Base-by-base conservation (phyloP, 345 rosid species). In the Abelmoschus esculentus region DNA sequence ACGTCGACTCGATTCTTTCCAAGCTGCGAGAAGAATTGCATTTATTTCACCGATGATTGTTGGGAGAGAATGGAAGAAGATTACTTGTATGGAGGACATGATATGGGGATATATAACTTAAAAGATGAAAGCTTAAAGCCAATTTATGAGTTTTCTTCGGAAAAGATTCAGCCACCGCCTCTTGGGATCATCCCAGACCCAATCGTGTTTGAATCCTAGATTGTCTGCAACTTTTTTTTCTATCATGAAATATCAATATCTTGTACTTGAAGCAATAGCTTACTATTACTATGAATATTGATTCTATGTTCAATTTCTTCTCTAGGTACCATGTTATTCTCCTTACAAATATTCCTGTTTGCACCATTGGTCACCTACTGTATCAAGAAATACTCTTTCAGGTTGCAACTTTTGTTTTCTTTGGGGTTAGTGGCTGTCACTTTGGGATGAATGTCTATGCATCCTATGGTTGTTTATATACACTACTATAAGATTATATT, bases 351-450 rank as follows among this genome's bases (percentile, higher is more conserved):
- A 66, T 91, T 95, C 74, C 87, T 91, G 42, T 95, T 91, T 66
- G 96, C 99, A 4, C 99, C 98, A 28, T 79, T 90, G 13, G 84
- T 90, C 56, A 83, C 89, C 28, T 85, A 82, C 72, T 91, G 97
- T 74, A 83, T 89, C 70, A 91, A 82, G 87, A 86, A 87, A 73
- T 82, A 79, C 77, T 87, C 90, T 14, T 83, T 83, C 58, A 60
- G 81, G 1, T 66, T 95, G 84, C 90, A 91, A 74, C 82, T 88
- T 64, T 4, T 82, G 18, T 76, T 95, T 73, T 91, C 96, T 0
- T 81, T 80, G 22, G 78, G 76, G 50, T 60, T 87, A 66, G 85
- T 90, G 92, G 83, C 72, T 40, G 77, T 72, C 58, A 88, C 96
- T 31, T 29, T 12, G 15, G 3, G 50, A 46, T n/a, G n/a, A n/a